Evolutionary conservation across 768 basidiomycete genomes (phyloP).

Genomic region (Amanita rubescens): DNA sequence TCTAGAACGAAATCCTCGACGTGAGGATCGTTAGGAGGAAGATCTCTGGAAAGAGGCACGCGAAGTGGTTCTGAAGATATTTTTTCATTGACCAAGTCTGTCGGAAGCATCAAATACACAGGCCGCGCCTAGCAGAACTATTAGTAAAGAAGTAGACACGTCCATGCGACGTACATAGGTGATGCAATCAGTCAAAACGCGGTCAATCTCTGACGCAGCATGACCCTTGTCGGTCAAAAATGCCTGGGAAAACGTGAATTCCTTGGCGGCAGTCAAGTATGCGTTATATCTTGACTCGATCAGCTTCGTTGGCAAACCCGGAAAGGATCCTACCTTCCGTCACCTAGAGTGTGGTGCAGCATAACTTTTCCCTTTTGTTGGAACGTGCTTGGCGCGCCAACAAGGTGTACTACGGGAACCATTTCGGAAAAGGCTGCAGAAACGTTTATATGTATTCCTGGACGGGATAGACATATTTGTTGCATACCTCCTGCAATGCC

Average conservation of each 20-base stretch:
- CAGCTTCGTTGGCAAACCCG: neutral
- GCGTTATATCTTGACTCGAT: slow-evolving; percentile 57
- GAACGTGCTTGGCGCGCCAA: slow-evolving; percentile 68
- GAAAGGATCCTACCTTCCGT: slow-evolving; percentile 46
- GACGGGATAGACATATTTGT: neutral
- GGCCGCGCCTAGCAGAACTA: slow-evolving; percentile 55
- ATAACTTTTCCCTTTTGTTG: slow-evolving; percentile 68
- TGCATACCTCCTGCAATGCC: slow-evolving; percentile 65
- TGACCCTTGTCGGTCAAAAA: slow-evolving; percentile 41
- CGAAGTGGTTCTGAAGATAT: slow-evolving; percentile 60
- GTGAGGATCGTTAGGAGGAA: slow-evolving; percentile 46
- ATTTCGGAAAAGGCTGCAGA: slow-evolving; percentile 71
- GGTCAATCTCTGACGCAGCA: slow-evolving; percentile 71
- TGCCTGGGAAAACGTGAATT: slow-evolving; percentile 68
- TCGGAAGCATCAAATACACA: slow-evolving; percentile 82
- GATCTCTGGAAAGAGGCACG: slow-evolving; percentile 44
- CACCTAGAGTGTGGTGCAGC: slow-evolving; percentile 85
- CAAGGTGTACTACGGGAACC: slow-evolving; percentile 86
- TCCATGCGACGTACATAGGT: slow-evolving; percentile 31
- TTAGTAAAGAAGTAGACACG: neutral
- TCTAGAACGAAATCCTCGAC: slow-evolving; percentile 66
- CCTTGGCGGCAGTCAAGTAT: slow-evolving; percentile 66
- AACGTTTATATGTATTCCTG: neutral
- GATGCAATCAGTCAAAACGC: slow-evolving; percentile 64
- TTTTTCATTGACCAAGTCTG: slow-evolving; percentile 65